Conservation (phyloP, 495 filamentous ascomycete genomes). For the Penicillium nucicola region DNA sequence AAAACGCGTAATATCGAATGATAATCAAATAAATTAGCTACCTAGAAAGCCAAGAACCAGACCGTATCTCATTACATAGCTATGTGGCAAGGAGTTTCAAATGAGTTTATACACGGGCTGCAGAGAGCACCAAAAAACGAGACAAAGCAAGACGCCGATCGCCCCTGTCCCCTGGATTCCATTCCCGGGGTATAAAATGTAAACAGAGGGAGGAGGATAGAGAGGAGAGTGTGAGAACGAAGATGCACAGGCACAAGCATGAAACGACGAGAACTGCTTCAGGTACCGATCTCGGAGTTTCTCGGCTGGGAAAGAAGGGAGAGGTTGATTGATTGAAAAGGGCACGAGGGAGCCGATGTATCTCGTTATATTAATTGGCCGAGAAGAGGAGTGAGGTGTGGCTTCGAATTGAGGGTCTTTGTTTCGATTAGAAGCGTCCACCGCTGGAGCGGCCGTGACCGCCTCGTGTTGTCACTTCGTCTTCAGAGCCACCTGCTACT, state of each 20-base stretch:
- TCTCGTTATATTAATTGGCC: too few relatives aligned
- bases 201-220: constrained; percentile 19
- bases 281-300: not conserved
- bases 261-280: constrained; percentile 2
- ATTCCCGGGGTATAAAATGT: constrained; percentile 24
- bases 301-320: not conserved
- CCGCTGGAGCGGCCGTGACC: constrained; percentile 29
- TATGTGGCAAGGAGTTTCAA: constrained; percentile 8
- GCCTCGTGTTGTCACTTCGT: constrained; percentile 31
- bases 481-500: constrained; percentile 30
- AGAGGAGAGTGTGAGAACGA: constrained; percentile 11
- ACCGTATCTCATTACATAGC: constrained; percentile 7
- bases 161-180: constrained; percentile 19
- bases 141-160: constrained; percentile 10
- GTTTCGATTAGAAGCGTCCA: constrained; percentile 30
- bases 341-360: not conserved
- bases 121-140: constrained; percentile 1
- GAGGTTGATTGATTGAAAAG: not conserved
- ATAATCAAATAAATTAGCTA: not conserved
- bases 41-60: not conserved
- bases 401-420: not conserved
- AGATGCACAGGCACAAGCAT: constrained; percentile 7
- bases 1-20: not conserved
- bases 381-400: not conserved
- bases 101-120: constrained; percentile 22